Evolutionary conservation across 306 rosid genomes (phyloP).

Genomic region (Phaseolus lunatus): DNA sequence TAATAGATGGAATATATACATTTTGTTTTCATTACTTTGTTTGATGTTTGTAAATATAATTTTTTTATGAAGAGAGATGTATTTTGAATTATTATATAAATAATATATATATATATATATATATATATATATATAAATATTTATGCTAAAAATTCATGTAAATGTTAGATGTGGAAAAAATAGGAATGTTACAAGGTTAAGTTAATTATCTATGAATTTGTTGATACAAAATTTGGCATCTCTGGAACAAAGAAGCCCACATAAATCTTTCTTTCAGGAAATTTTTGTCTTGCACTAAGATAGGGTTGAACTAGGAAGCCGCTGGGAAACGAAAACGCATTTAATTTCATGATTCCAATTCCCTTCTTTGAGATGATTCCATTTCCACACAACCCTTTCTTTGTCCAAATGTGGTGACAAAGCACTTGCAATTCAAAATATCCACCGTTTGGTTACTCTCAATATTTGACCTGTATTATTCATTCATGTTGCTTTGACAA

Average conservation of each 20-base stretch:
- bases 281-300: constrained; percentile 11
- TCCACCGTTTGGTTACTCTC: constrained; percentile 67
- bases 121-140: too few relatives aligned
- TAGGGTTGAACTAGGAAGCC: constrained; percentile 32
- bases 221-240: constrained; percentile 20
- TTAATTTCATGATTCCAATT: constrained; percentile 31
- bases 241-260: constrained; percentile 24
- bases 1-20: too few relatives aligned
- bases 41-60: too few relatives aligned
- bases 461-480: background rate
- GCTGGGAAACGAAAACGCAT: constrained; percentile 56
- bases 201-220: too few relatives aligned
- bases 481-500: constrained; percentile 47
- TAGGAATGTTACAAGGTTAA: too few relatives aligned
- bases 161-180: too few relatives aligned
- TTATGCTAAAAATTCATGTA: too few relatives aligned
- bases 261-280: background rate
- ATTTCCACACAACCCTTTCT: constrained; percentile 32
- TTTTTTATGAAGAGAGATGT: too few relatives aligned
- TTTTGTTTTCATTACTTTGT: too few relatives aligned
- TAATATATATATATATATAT: too few relatives aligned
- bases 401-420: constrained; percentile 51
- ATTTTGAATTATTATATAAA: too few relatives aligned
- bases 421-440: constrained; percentile 45
- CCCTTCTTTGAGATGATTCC: constrained; percentile 30